Evolutionary conservation across 305 asterid species (phyloP), one percentile per base, ranked within the genome.

Genomic region (Fraxinus albicans): DNA sequence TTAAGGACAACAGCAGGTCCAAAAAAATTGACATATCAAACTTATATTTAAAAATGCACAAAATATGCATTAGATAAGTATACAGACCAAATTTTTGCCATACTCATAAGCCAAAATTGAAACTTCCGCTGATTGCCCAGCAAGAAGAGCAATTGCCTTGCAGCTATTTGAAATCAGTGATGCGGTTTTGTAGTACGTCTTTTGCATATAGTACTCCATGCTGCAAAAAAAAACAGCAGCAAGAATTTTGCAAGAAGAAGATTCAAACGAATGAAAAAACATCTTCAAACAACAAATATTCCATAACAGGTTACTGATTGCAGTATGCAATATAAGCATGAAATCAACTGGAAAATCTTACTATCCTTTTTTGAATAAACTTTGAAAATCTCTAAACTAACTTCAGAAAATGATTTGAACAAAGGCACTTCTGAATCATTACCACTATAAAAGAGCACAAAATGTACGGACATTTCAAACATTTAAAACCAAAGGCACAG

Each of bases 151-250:
- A 76, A 94, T 88, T 7, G 99, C 90, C 85, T 96, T 93, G 88
- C 98, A 94, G 88, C 99, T 96, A 88, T 96, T 94, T 85, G 98
- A 96, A 86, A 96, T 93, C 89, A 96, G 81, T 35, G 99, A 96
- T 36, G 98, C 98, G 50, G 99, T 94, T 90, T 96, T 96, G 86
- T 91, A 96, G 90, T 93, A 94, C 67, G 99, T 94, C 94, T 96
- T 94, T 88, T 94, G 96, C 98, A 96, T 90, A 87, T 96, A 96
- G 88, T 96, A 91, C n/a, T 96, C 99, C 99, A 96, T 96, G 92
- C 99, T 95, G 95, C 85, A 85, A 84, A 88, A 76, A 40, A 72
- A 83, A 25, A 25, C 67, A 40, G 12, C n/a, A 19, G 76, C 72
- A 79, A 21, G 74, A 75, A 29, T 82, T 60, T 70, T 85, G 79